Percentiles rank a stretch among this genome's conserved stretches.
These are phyloP conservation scores for Eragrostis nindensis DNA, from an alignment of 176 grass and related monocot species.

Conservation along the genomic window DNA sequence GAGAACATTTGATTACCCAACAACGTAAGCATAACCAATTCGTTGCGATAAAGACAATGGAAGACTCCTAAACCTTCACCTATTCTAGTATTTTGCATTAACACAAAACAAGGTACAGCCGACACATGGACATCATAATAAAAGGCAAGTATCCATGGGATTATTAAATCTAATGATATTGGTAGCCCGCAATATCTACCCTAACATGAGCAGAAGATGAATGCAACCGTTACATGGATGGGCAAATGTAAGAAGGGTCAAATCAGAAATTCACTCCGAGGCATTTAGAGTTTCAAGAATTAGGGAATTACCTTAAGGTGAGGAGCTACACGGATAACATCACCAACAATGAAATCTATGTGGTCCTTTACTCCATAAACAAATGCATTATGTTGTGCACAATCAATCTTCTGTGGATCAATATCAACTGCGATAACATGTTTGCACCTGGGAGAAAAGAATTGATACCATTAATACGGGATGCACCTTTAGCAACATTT, in stretches of 20 bases:
- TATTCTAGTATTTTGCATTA: not conserved
- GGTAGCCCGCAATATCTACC: not conserved
- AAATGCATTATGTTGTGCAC: conserved; percentile 83
- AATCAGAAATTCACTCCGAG: not conserved
- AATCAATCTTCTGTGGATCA: conserved; percentile 87
- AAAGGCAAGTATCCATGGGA: not conserved
- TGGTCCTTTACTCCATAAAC: conserved; percentile 75
- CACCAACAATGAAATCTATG: conserved; percentile 87
- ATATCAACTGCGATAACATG: conserved; percentile 96
- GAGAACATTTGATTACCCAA: conserved; percentile 4
- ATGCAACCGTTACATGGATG: not conserved
- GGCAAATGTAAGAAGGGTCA: conserved; percentile 23
- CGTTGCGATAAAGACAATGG: not conserved
- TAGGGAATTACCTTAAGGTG: conserved; percentile 68
- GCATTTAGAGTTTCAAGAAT: conserved; percentile 17
- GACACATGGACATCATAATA: not conserved
- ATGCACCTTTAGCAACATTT: not conserved
- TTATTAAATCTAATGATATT: conserved; percentile 4
- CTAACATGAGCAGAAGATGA: not conserved
- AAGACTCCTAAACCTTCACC: conserved; percentile 1
- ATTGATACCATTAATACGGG: conserved; percentile 13
- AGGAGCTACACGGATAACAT: conserved; percentile 66
- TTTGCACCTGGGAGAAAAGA: conserved; percentile 74
- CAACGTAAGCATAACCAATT: conserved; percentile 24
- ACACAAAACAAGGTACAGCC: conserved; percentile 20